Conservation (phyloP, 805 yeast genomes). For the Saccharomycopsis olivae region DNA sequence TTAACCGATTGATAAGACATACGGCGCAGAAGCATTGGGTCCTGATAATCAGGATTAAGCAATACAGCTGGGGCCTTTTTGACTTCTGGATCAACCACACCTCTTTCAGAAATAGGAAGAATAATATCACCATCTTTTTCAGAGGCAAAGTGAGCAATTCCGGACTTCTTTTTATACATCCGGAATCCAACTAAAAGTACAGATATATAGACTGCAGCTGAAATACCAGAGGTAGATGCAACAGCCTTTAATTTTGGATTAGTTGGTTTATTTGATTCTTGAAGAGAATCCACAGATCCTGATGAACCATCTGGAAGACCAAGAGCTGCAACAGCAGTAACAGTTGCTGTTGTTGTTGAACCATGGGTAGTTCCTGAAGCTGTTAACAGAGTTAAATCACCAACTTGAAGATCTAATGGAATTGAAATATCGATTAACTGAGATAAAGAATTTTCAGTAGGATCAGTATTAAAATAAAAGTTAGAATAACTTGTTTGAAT, state of each 20-base stretch:
- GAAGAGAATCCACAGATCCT: conserved; percentile 19
- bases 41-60: conserved; percentile 14
- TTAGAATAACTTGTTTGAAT: conserved; percentile 32
- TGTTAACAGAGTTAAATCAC: neutral
- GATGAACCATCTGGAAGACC: conserved; percentile 18
- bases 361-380: conserved; percentile 23
- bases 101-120: conserved; percentile 16
- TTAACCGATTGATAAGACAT: conserved; percentile 15
- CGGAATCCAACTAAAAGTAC: conserved; percentile 23
- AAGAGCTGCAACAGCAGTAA: conserved; percentile 18
- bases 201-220: conserved; percentile 17
- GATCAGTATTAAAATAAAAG: conserved; percentile 49
- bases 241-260: conserved; percentile 23
- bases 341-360: conserved; percentile 20
- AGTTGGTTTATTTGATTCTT: conserved; percentile 22
- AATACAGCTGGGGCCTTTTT: conserved; percentile 7
- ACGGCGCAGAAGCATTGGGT: conserved; percentile 8
- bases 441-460: conserved; percentile 48
- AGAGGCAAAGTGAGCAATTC: conserved; percentile 3
- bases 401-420: conserved; percentile 37
- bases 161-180: conserved; percentile 21
- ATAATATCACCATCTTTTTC: conserved; percentile 16
- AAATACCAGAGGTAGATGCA: conserved; percentile 18
- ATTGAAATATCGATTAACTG: conserved; percentile 61
- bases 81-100: conserved; percentile 11